phyloP scores from a whole-genome alignment of 1,139 yeast species.

The Yamadazyma taylorii region DNA sequence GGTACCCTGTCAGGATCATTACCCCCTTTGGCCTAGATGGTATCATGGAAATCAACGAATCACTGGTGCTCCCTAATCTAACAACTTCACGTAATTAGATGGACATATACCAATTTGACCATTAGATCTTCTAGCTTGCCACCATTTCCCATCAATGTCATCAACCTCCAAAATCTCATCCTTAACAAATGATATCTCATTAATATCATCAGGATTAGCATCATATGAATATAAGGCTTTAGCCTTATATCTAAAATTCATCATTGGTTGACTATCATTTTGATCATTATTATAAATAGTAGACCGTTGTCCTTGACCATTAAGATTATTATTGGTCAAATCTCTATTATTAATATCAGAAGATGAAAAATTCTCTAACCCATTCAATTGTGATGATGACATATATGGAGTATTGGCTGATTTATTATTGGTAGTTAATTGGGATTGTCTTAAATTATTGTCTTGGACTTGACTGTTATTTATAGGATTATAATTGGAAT shows the following conservation, averaged over 20 bases:
- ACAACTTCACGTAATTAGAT: constrained; percentile 82
- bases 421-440: constrained; percentile 33
- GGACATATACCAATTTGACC: constrained; percentile 98
- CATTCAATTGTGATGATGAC: constrained; percentile 57
- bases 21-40: too few relatives aligned
- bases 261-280: constrained; percentile 24
- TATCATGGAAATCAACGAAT: too few relatives aligned
- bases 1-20: too few relatives aligned
- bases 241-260: constrained; percentile 80
- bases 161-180: constrained; percentile 90
- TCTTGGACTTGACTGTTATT: constrained; percentile 33
- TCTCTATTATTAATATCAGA: constrained; percentile 40
- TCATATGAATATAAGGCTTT: constrained; percentile 82
- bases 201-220: constrained; percentile 93
- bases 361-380: constrained; percentile 55
- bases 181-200: constrained; percentile 86
- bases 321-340: constrained; percentile 27
- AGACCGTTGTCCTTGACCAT: constrained; percentile 23
- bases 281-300: constrained; percentile 29
- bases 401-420: constrained; percentile 40
- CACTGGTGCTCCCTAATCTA: too few relatives aligned
- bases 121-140: constrained; percentile 89
- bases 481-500: not conserved
- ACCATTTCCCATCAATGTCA: constrained; percentile 96
- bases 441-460: constrained; percentile 38